Evolutionary conservation across 768 basidiomycete genomes (phyloP).

Genomic region (Chalciporus sphaerocephalus): DNA sequence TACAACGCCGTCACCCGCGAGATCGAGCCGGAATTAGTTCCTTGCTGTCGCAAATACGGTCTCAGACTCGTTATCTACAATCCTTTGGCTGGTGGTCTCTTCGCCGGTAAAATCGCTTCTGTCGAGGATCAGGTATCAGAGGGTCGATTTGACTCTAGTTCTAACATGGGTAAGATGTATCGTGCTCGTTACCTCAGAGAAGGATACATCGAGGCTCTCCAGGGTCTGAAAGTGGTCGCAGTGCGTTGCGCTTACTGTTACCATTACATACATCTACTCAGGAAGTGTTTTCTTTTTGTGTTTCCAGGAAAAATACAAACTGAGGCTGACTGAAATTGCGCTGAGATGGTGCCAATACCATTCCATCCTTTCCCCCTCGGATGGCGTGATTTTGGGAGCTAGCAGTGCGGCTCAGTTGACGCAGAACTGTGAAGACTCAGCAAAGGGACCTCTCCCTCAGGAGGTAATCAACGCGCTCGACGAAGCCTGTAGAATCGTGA

Average conservation of each 20-base stretch:
- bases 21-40: conserved; percentile 48
- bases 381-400: conserved; percentile 49
- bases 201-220: conserved; percentile 42
- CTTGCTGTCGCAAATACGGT: conserved; percentile 54
- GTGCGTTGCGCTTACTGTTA: conserved; percentile 28
- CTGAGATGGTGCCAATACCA: conserved; percentile 63
- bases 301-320: conserved; percentile 38
- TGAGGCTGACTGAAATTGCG: conserved; percentile 52
- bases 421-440: conserved; percentile 42
- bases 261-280: not conserved
- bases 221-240: conserved; percentile 36
- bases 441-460: conserved; percentile 51
- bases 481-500: conserved; percentile 43
- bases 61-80: conserved; percentile 56
- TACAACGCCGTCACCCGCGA: conserved; percentile 48
- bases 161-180: conserved; percentile 40
- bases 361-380: conserved; percentile 38
- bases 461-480: conserved; percentile 49
- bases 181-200: conserved; percentile 42
- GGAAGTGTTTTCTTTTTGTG: not conserved
- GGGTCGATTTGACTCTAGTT: conserved; percentile 39
- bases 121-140: conserved; percentile 27
- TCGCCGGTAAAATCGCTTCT: conserved; percentile 46
- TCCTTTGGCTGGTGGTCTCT: conserved; percentile 39
- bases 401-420: conserved; percentile 42